phyloP scores from a whole-genome alignment of 2,329 filamentous ascomycete genomes.

The Aotearoamyces nothofagi region DNA sequence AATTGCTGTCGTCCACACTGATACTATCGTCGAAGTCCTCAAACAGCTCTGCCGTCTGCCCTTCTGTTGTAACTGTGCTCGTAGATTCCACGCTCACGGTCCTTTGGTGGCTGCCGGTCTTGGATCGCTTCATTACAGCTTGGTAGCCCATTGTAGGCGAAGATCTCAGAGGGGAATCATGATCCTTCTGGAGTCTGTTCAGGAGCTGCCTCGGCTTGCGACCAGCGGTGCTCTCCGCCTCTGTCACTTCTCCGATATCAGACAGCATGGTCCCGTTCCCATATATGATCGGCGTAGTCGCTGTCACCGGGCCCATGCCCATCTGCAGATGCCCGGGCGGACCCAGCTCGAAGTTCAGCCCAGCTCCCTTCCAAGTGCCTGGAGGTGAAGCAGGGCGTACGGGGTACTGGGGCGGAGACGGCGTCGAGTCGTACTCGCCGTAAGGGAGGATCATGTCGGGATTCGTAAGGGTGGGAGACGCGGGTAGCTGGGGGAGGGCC shows the following conservation, averaged over 20 bases:
- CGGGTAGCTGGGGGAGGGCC: conserved; percentile 35
- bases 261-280: conserved; percentile 56
- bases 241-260: conserved; percentile 43
- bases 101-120: conserved; percentile 29
- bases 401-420: conserved; percentile 22
- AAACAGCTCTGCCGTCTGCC: conserved; percentile 30
- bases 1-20: conserved; percentile 49
- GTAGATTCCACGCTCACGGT: conserved; percentile 42
- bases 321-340: conserved; percentile 27
- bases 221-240: conserved; percentile 33
- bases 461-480: conserved; percentile 79
- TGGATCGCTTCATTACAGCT: conserved; percentile 29
- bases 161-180: conserved; percentile 20
- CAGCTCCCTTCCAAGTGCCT: conserved; percentile 19
- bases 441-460: conserved; percentile 89
- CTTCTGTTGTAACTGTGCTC: conserved; percentile 41
- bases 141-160: conserved; percentile 31
- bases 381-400: conserved; percentile 25
- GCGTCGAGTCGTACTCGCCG: conserved; percentile 41
- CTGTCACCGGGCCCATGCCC: conserved; percentile 26
- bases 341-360: conserved; percentile 15
- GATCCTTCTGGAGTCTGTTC: conserved; percentile 12
- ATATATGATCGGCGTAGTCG: conserved; percentile 50
- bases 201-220: conserved; percentile 15
- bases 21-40: conserved; percentile 45